Percentiles rank a stretch among this genome's conserved stretches.
These are phyloP conservation scores for Turnera subulata DNA, from an alignment of 345 rosid species.

Conservation along the genomic window DNA sequence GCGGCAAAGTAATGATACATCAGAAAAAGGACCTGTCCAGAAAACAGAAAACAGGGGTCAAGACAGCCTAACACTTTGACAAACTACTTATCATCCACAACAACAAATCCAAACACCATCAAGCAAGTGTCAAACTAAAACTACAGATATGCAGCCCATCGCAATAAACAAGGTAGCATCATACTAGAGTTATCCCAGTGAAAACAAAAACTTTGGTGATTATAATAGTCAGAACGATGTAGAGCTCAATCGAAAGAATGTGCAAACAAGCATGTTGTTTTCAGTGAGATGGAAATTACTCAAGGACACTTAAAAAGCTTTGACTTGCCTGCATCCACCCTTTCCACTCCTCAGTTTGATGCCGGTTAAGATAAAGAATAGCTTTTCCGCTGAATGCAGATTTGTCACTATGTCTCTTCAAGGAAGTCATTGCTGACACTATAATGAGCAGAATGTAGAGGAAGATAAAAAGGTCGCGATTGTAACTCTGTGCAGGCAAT, in stretches of 20 bases:
- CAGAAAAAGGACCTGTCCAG: constrained; percentile 77
- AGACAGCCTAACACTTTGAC: background rate
- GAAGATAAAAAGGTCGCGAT: constrained; percentile 88
- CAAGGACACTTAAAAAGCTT: constrained; percentile 10
- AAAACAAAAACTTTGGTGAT: background rate
- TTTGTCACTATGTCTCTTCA: constrained; percentile 76
- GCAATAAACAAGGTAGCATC: background rate
- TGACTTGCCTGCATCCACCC: constrained; percentile 99
- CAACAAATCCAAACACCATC: background rate
- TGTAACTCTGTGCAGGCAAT: constrained; percentile 65
- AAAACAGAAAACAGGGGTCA: constrained; percentile 6
- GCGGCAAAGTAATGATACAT: constrained; percentile 99
- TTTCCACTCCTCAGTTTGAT: constrained; percentile 99
- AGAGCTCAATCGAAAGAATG: background rate
- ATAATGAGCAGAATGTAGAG: constrained; percentile 80
- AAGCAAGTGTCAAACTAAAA: too few species aligned
- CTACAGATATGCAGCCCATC: too few species aligned
- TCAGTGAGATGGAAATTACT: too few species aligned
- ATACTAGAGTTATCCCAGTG: background rate
- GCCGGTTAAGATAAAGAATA: constrained; percentile 77
- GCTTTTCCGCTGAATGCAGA: constrained; percentile 76
- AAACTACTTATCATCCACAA: background rate
- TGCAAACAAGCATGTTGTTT: background rate
- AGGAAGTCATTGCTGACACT: constrained; percentile 83
- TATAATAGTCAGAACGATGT: background rate